phyloP scores from a whole-genome alignment of 805 yeast species.

The Candida endomychidarum region DNA sequence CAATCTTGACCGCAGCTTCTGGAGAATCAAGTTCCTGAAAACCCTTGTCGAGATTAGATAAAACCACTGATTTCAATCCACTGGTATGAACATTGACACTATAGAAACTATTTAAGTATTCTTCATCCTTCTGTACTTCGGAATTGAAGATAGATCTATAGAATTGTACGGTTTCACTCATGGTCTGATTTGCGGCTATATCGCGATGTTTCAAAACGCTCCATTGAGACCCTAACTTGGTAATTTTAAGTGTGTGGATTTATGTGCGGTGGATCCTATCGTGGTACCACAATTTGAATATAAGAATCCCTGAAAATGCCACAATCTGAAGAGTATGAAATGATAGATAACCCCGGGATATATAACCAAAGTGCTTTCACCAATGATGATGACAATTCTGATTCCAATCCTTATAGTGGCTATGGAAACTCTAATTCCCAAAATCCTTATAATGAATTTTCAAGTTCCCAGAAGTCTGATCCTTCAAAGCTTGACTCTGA shows the following conservation, averaged over 20 bases:
- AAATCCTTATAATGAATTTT: too few relatives aligned
- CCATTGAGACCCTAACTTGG: conserved; percentile 6
- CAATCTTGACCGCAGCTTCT: conserved; percentile 3
- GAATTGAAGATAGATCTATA: conserved; percentile 25
- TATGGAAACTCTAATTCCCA: too few relatives aligned
- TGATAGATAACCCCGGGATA: conserved; percentile 14
- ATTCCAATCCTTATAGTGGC: neutral
- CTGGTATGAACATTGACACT: conserved; percentile 24
- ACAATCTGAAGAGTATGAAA: conserved; percentile 13
- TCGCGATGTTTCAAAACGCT: conserved; percentile 5
- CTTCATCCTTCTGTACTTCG: conserved; percentile 18
- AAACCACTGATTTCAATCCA: conserved; percentile 23
- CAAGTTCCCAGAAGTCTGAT: too few relatives aligned
- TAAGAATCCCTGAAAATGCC: neutral
- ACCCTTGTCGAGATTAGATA: conserved; percentile 18
- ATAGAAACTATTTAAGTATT: conserved; percentile 22
- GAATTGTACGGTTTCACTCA: conserved; percentile 14
- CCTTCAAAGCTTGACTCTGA: too few relatives aligned
- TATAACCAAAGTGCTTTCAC: neutral
- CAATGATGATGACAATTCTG: neutral
- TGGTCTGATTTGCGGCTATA: conserved; percentile 1
- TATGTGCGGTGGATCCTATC: neutral
- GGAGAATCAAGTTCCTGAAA: neutral
- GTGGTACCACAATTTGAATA: too few relatives aligned
- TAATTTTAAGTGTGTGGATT: neutral